A percentile compares a stretch with the other conserved stretches of the same genome.
Conservation (phyloP, 1,284 basidiomycete species). For the Cryptococcus sp. region DNA sequence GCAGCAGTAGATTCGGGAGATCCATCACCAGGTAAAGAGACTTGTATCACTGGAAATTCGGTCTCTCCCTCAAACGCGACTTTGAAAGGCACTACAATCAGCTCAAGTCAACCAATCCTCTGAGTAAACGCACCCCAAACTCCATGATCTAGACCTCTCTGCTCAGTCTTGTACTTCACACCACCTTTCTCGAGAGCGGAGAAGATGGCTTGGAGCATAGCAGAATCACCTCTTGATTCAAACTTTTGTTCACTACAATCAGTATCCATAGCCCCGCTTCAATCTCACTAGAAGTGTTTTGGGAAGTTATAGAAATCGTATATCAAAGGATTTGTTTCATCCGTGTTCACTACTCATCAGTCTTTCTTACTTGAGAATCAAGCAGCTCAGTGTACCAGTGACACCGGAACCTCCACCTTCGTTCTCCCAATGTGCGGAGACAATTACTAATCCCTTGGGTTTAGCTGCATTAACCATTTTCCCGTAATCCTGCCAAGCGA, state of each 20-base stretch:
- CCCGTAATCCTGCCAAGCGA: conserved; percentile 47
- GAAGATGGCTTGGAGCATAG: conserved; percentile 30
- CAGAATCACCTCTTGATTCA: conserved; percentile 20
- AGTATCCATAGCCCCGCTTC: too few relatives aligned
- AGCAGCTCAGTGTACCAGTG: conserved; percentile 19
- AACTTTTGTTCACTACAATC: conserved; percentile 41
- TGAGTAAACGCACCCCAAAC: conserved; percentile 41
- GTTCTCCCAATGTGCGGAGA: conserved; percentile 53
- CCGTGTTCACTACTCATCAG: conserved; percentile 37
- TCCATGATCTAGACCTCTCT: conserved; percentile 51
- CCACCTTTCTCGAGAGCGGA: conserved; percentile 28
- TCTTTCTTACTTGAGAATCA: too few relatives aligned
- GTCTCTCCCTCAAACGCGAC: conserved; percentile 44
- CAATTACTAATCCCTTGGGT: conserved; percentile 47
- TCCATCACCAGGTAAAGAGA: conserved; percentile 47
- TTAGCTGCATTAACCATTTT: conserved; percentile 26
- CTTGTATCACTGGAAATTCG: conserved; percentile 46
- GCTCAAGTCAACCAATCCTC: not conserved
- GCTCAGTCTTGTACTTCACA: conserved; percentile 20
- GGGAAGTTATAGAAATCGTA: conserved; percentile 53
- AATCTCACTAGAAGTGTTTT: conserved; percentile 40
- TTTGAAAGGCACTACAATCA: conserved; percentile 45
- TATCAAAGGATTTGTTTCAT: conserved; percentile 43
- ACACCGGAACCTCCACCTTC: conserved; percentile 15
- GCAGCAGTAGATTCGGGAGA: conserved; percentile 37